Percentiles rank a stretch among this genome's conserved stretches.
Conservation (phyloP, 2,329 filamentous ascomycete genomes). For the Colletotrichum sp. region DNA sequence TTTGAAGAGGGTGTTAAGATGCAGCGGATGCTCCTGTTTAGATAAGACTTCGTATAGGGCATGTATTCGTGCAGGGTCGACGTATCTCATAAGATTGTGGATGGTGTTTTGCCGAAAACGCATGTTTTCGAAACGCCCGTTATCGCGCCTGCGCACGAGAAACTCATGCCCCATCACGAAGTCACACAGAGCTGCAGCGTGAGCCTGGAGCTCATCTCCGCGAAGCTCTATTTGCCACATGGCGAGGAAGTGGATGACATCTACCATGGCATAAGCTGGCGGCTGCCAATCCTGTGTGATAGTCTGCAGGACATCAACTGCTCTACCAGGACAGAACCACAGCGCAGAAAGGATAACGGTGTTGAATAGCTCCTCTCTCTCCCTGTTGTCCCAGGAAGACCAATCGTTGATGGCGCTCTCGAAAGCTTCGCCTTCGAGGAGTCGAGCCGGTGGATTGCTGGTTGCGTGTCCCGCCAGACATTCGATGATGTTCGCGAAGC, state of each 20-base stretch:
- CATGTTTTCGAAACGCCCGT: slow-evolving; percentile 26
- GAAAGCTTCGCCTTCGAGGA: slow-evolving; percentile 33
- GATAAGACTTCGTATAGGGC: slow-evolving; percentile 41
- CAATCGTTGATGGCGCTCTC: slow-evolving; percentile 29
- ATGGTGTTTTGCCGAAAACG: slow-evolving; percentile 44
- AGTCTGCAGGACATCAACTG: slow-evolving; percentile 37
- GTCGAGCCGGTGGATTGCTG: background rate
- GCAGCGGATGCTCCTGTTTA: slow-evolving; percentile 32
- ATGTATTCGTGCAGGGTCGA: background rate
- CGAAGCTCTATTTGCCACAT: slow-evolving; percentile 13
- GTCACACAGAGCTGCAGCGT: slow-evolving; percentile 26
- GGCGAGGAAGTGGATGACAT: slow-evolving; percentile 37
- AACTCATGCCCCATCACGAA: slow-evolving; percentile 9
- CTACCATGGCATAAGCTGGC: slow-evolving; percentile 42
- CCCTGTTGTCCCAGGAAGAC: background rate
- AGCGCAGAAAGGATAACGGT: slow-evolving; percentile 40
- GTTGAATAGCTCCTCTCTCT: slow-evolving; percentile 31
- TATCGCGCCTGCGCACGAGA: background rate
- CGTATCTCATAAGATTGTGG: slow-evolving; percentile 14
- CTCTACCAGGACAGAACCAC: slow-evolving; percentile 33
- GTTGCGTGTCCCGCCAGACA: background rate
- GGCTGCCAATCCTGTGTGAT: slow-evolving; percentile 41
- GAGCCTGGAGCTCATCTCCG: background rate
- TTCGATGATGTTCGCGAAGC: background rate
- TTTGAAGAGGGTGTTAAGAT: slow-evolving; percentile 50